Base-by-base conservation (phyloP, 2,329 filamentous ascomycete species). In the Penicillium palitans region DNA sequence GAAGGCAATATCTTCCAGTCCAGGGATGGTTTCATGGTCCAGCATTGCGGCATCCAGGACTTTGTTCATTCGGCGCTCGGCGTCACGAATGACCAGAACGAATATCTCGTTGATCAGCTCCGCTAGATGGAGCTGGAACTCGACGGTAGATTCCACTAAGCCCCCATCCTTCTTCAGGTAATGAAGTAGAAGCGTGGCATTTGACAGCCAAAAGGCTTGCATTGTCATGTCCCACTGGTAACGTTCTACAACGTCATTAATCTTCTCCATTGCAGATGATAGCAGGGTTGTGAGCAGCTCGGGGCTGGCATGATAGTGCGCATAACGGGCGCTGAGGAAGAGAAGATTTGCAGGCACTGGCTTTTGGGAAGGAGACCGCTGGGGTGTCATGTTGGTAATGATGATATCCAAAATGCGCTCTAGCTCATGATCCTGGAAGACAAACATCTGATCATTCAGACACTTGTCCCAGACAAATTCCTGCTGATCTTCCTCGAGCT, bases 161-260 rank as follows among this genome's bases (percentile, higher is more conserved):
- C 91, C 93, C 6, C 84, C 79, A 68, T 99, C 95, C 76, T 99
- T 99, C 74, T 96, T 97, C 54, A 99, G 81, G 72, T 99, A 99
- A 75, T 99, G 93, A 53, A 98, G 80, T n/a, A 99, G 79, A 40
- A 99, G 79, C 0, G 95, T 99, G 9, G 91, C 92, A 74, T 99
- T 99, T 1, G 95, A 98, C 70, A 97, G 92, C 95, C 95, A 99
- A 72, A 99, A 99, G 2, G 95, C 95, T 39, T 99, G 81, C 65
- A 99, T 96, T 0, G 95, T 99, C 95, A 99, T 99, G 72, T 99
- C 95, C 95, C 95, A 98, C 72, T 99, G 95, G 70, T 93, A 88
- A 61, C 85, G 85, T 75, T 98, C 95, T n/a, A 99, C 92, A 31
- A 97, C 91, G 49, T 92, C 89, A 71, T 98, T 98, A 68, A 99